Base-by-base conservation (phyloP, 2,329 filamentous ascomycete genomes). In the Tolypocladium sp. region DNA sequence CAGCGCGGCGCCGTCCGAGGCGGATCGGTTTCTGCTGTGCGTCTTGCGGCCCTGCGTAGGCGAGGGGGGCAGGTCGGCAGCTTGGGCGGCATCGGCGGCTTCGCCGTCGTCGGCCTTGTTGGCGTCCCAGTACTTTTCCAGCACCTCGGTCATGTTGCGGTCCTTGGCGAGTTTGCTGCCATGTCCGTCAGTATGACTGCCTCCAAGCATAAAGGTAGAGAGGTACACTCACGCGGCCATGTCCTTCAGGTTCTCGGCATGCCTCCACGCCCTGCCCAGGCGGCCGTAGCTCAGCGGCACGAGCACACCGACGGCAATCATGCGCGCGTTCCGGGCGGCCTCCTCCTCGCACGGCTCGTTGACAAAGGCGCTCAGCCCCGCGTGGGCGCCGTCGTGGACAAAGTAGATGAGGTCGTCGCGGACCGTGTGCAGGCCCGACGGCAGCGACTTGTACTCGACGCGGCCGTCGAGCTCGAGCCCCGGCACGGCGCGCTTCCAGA, bases 381-480 rank as follows among this genome's bases (percentile, higher is more conserved):
- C 92, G 76, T 92, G 88, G 53, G 84, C 80, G 55, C 84, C 78
- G 61, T 85, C 87, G 69, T 97, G 92, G 51, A 96, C 87, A 72
- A 97, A 99, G 78, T 97, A 99, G 68, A 92, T 90, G 57, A 97
- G 79, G 73, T 99, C 94, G 64, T 92, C 86, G 38, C 87, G 80
- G 25, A 97, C 91, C 59, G 91, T 89, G 75, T 99, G 94, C 56
- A 97, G 75, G 30, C 94, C 94, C 0, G 93, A 97, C 2, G 94
- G 94, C 54, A 99, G 82, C 62, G 91, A 95, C 76, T 97, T 97
- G 82, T 92, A 99, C 75, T 99, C 94, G 68, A 97, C 91, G 30
- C 89, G 86, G 58, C 91, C 91, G 66, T 96, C 90, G 55, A 97
- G 82, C 73, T 83, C 80, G 75, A 93, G 81, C 55, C 84, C 86